phyloP scores from a whole-genome alignment of 2,329 filamentous ascomycete genomes.

The Fusarium sp. region DNA sequence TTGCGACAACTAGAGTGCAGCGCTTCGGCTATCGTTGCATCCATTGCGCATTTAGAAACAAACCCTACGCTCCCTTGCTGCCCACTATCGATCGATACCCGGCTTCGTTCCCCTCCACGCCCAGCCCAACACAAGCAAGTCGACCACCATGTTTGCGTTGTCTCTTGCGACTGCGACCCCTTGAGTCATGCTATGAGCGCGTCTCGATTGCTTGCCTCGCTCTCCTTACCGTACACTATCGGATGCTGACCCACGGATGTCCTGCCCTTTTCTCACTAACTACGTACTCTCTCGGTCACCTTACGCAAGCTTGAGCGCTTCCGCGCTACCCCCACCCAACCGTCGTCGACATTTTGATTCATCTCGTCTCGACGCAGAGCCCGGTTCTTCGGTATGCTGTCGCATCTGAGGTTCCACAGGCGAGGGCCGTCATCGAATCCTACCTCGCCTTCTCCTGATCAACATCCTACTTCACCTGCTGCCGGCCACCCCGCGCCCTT shows the following conservation, averaged over 20 bases:
- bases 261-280: slow-evolving; percentile 32
- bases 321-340: slow-evolving; percentile 34
- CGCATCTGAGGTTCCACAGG: slow-evolving; percentile 69
- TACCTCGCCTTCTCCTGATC: slow-evolving; percentile 64
- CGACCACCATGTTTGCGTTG: slow-evolving; percentile 42
- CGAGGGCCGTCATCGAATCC: slow-evolving; percentile 66
- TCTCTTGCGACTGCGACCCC: slow-evolving; percentile 38
- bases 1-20: background rate
- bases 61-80: slow-evolving; percentile 24
- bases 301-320: slow-evolving; percentile 34
- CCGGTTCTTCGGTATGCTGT: slow-evolving; percentile 57
- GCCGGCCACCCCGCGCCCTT: slow-evolving; percentile 57
- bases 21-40: slow-evolving; percentile 16
- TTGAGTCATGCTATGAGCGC: slow-evolving; percentile 50
- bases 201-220: slow-evolving; percentile 39
- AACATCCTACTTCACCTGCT: slow-evolving; percentile 56
- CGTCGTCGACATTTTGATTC: slow-evolving; percentile 42
- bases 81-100: slow-evolving; percentile 27
- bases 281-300: slow-evolving; percentile 14
- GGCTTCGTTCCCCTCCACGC: slow-evolving; percentile 18
- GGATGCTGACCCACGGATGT: slow-evolving; percentile 38
- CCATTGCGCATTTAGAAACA: slow-evolving; percentile 20
- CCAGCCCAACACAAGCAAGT: slow-evolving; percentile 25
- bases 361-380: slow-evolving; percentile 37
- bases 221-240: slow-evolving; percentile 37